These are phyloP conservation scores for Amaranthus tricolor DNA, from an alignment of 179 eudicot species.

Conservation along the genomic window DNA sequence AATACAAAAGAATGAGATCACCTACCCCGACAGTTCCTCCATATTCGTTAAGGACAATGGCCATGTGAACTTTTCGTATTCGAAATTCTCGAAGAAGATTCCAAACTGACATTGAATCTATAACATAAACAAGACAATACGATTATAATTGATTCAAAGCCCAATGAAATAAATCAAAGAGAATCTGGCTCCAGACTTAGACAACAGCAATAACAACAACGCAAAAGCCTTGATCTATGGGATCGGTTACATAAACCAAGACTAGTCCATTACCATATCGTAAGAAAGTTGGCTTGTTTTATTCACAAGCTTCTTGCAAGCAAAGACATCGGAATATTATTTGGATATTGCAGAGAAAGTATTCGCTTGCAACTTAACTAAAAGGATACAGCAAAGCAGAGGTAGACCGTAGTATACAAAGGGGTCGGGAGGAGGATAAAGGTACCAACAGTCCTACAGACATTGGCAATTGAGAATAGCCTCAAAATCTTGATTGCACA, in stretches of 20 bases:
- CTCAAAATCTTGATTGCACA: background rate
- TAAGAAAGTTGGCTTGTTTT: no score
- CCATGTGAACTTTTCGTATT: conserved; percentile 98
- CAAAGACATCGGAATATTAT: no score
- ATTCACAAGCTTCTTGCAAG: no score
- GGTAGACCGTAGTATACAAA: no score
- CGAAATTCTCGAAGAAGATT: conserved; percentile 98
- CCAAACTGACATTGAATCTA: conserved; percentile 99
- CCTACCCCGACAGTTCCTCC: conserved; percentile 99
- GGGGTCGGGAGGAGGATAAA: background rate
- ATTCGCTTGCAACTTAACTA: no score
- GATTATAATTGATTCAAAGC: conserved; percentile 7
- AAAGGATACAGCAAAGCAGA: no score
- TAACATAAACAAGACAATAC: conserved; percentile 23
- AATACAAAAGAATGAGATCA: conserved; percentile 6
- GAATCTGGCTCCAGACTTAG: background rate
- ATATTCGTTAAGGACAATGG: conserved; percentile 95
- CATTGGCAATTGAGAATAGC: background rate
- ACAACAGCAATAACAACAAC: background rate
- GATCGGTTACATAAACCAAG: no score
- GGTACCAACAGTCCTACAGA: background rate
- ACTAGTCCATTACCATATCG: no score
- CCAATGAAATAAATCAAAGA: background rate
- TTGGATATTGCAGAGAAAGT: no score
- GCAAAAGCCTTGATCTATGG: background rate